A percentile compares a stretch with the other conserved stretches of the same genome.
Evolutionary conservation across 164 flowering plant species (phyloP).

Genomic region (Kingdonia uniflora): DNA sequence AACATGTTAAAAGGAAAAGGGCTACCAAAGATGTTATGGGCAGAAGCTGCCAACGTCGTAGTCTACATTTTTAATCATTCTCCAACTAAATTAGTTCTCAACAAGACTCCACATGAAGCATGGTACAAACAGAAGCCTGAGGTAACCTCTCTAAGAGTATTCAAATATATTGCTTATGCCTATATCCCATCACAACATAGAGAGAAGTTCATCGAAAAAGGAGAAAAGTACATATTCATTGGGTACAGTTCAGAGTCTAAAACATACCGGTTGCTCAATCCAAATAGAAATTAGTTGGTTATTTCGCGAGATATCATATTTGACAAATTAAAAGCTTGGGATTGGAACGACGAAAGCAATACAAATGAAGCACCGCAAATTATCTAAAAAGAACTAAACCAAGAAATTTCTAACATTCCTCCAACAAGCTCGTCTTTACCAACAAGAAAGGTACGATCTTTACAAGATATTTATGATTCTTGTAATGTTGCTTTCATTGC

Average conservation of each 20-base stretch:
- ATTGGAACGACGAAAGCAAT: not conserved
- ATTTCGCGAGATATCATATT: constrained; percentile 6
- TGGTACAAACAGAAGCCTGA: constrained; percentile 4
- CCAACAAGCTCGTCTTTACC: not conserved
- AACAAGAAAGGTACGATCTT: not conserved
- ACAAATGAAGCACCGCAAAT: not conserved
- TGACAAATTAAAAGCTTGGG: constrained; percentile 1
- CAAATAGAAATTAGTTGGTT: not conserved
- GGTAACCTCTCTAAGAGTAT: not conserved
- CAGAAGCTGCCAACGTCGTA: no score
- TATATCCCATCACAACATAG: not conserved
- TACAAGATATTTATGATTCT: constrained; percentile 2
- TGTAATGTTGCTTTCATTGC: constrained; percentile 1
- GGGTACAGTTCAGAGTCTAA: constrained; percentile 6
- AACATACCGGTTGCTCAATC: not conserved
- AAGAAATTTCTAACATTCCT: not conserved
- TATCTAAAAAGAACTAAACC: not conserved
- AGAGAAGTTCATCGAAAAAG: constrained; percentile 8
- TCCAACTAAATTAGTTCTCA: no score
- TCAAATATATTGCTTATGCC: constrained; percentile 8
- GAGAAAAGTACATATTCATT: constrained; percentile 5
- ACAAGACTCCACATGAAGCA: constrained; percentile 7
- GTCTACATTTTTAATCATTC: no score
- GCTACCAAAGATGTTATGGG: no score
- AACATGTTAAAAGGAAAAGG: no score